A percentile compares a stretch with the other conserved stretches of the same genome.
phyloP scores from a whole-genome alignment of 1,284 basidiomycete genomes.

The Ustilago shanxiensis region DNA sequence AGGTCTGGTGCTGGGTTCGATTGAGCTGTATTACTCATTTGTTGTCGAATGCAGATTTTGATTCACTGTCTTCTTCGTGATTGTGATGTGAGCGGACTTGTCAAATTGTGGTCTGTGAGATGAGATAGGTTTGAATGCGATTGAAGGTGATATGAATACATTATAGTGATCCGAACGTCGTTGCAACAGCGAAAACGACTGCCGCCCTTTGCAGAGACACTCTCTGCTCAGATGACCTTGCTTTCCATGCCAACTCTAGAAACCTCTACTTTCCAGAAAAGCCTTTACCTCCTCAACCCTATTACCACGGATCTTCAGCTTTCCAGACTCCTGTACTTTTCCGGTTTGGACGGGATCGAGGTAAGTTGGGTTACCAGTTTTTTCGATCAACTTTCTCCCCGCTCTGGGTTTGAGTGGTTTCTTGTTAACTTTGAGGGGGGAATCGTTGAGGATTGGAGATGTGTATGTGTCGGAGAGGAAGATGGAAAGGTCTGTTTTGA shows the following conservation, averaged over 20 bases:
- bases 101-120: not conserved
- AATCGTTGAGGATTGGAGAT: not conserved
- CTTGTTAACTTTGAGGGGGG: conserved; percentile 24
- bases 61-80: not conserved
- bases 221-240: not conserved
- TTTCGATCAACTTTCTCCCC: conserved; percentile 17
- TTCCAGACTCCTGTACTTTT: conserved; percentile 27
- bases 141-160: not conserved
- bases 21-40: not conserved
- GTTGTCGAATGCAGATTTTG: not conserved
- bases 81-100: not conserved
- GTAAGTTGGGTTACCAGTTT: conserved; percentile 22
- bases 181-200: no score
- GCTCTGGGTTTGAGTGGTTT: conserved; percentile 25
- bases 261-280: conserved; percentile 46
- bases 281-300: conserved; percentile 38
- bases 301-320: conserved; percentile 50
- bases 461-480: conserved; percentile 37
- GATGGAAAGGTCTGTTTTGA: conserved; percentile 29
- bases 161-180: not conserved
- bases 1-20: conserved; percentile 61
- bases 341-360: conserved; percentile 24
- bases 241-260: conserved; percentile 16
- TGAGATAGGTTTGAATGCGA: not conserved
- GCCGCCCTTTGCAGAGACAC: not conserved